phyloP scores from a whole-genome alignment of 495 filamentous ascomycete species.

The Hyaloscypha bicolor region DNA sequence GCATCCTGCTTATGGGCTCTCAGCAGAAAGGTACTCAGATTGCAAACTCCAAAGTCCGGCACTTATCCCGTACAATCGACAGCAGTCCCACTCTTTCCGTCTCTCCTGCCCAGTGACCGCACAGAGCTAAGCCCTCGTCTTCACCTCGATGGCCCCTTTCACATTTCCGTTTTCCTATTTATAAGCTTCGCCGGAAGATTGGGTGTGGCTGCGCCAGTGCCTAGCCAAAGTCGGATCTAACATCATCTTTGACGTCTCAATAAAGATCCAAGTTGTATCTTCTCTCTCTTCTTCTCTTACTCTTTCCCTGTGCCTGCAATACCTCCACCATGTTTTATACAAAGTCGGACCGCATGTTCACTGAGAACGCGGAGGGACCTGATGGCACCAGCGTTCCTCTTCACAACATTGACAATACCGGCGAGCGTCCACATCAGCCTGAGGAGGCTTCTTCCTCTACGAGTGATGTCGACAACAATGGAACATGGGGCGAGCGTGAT shows the following conservation, averaged over 20 bases:
- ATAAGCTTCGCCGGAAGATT: neutral
- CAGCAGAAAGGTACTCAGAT: neutral
- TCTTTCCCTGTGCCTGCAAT: neutral
- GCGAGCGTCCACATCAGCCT: constrained; percentile 11
- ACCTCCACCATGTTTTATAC: constrained; percentile 27
- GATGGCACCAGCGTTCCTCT: constrained; percentile 26
- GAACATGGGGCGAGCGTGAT: constrained; percentile 78
- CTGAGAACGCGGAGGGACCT: constrained; percentile 16
- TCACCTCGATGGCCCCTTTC: neutral
- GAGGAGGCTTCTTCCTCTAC: constrained; percentile 6
- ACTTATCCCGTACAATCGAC: neutral
- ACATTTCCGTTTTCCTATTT: neutral
- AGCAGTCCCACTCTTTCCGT: neutral
- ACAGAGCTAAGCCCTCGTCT: neutral
- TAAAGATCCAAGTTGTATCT: neutral
- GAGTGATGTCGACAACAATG: constrained; percentile 39
- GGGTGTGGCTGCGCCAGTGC: neutral
- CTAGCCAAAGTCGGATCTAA: neutral
- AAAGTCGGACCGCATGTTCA: constrained; percentile 27
- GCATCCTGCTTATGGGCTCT: neutral
- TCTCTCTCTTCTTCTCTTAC: neutral
- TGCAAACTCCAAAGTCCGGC: neutral
- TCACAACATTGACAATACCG: constrained; percentile 24
- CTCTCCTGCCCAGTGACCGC: neutral
- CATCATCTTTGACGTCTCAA: neutral